Evolutionary conservation across 2,329 filamentous ascomycete species (phyloP), one percentile per base, ranked within the genome.

Genomic region (Harringtonia lauricola): DNA sequence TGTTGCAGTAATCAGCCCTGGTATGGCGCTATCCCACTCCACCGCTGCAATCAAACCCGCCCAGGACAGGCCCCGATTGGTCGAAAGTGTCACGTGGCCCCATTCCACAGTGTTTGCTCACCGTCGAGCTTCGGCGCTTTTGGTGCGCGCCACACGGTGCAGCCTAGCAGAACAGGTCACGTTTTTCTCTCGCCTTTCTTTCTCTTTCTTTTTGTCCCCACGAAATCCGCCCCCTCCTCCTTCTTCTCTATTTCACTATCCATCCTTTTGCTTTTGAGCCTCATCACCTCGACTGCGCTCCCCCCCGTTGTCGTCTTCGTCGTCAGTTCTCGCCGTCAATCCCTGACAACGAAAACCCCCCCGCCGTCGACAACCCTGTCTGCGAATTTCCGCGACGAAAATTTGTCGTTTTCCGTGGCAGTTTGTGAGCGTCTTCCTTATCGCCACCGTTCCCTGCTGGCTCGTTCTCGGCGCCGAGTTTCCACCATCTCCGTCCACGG

Each of bases 71-170:
- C 34, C 3, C 18, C 21, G 18, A 36, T 36, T 36, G 34, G 34
- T 13, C 18, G 18, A 22, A 18, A 12, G 3, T 22, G 18, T 36
- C 34, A 36, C 34, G 34, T 36, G 34, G 34, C 17, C n/a, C 34
- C 34, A 9, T 14, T 37, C n/a, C 22, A 36, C 35, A 22, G 35
- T 36, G 35, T n/a, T n/a, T n/a, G n/a, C n/a, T n/a, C n/a, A n/a
- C n/a, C n/a, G n/a, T n/a, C n/a, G n/a, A n/a, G n/a, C n/a, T n/a
- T n/a, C n/a, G n/a, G n/a, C n/a, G n/a, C n/a, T n/a, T n/a, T n/a
- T n/a, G n/a, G n/a, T n/a, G n/a, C n/a, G n/a, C n/a, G n/a, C 35
- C 29, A 7, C 37, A 43, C 45, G 19, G 41, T 47, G 41, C 24
- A 26, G 24, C 24, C 24, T 26, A 26, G 10, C 24, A 26, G 24